phyloP scores from a whole-genome alignment of 176 grass and related monocot genomes.

The Rhynchospora tenuis region DNA sequence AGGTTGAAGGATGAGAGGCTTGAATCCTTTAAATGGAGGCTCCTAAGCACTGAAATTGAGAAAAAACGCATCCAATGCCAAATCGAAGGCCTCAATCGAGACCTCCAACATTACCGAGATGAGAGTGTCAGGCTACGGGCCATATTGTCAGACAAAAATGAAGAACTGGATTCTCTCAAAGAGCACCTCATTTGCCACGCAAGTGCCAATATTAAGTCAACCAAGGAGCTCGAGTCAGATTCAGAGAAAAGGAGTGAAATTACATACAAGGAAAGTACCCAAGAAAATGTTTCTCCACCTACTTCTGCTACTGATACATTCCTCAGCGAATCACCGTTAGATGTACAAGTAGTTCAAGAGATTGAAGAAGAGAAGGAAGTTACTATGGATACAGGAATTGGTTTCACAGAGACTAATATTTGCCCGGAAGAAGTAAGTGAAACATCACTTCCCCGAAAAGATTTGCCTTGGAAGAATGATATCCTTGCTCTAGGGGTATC shows the following conservation, averaged over 20 bases:
- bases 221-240: slow-evolving; percentile 18
- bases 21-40: slow-evolving; percentile 50
- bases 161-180: slow-evolving; percentile 35
- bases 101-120: slow-evolving; percentile 38
- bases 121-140: slow-evolving; percentile 34
- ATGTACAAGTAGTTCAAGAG: slow-evolving; percentile 1
- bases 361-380: slow-evolving; percentile 67
- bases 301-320: background rate
- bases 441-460: slow-evolving; percentile 26
- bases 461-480: slow-evolving; percentile 50
- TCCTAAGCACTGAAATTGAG: slow-evolving; percentile 52
- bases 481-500: slow-evolving; percentile 75
- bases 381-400: slow-evolving; percentile 30
- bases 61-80: slow-evolving; percentile 42
- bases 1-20: slow-evolving; percentile 73
- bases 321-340: background rate
- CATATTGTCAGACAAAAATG: slow-evolving; percentile 36
- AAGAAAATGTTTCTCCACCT: background rate
- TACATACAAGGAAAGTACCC: background rate
- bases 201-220: background rate
- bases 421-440: slow-evolving; percentile 23
- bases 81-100: slow-evolving; percentile 49
- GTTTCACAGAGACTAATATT: background rate
- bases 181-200: slow-evolving; percentile 30
- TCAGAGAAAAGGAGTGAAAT: slow-evolving; percentile 20